Base-by-base conservation (phyloP, 164 flowering plant species). In the Dillenia suffruticosa region DNA sequence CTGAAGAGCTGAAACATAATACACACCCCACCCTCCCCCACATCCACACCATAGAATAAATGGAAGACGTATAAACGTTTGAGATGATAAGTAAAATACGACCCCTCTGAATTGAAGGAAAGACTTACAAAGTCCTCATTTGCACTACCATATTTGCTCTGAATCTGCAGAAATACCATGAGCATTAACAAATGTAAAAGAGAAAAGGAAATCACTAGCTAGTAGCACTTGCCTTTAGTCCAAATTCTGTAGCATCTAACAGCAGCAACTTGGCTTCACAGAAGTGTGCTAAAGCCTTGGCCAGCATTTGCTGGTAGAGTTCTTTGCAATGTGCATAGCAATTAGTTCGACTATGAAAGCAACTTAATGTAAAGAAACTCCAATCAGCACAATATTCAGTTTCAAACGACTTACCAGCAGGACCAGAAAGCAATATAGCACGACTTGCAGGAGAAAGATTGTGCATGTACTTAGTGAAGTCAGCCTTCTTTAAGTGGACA, bases 241-340 rank as follows among this genome's bases (percentile, higher is more conserved):
- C 83, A 69, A 95, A 90, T 69, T 95, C 92, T 12, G 83, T 84
- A 26, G 79, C 81, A 76, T 95, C 99, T 54, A 95, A 73, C 66
- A 95, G 68, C 67, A 95, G 78, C 76, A 95, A 66, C 80, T 90
- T 92, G 56, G 99, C 88, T 55, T 87, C 92, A 75, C 92, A 95
- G 69, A 63, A 87, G 73, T 88, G 90, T 8, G 97, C 96, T 61
- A 95, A 79, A 62, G 99, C 97, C 79, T 92, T 92, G 54, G 97
- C 97, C 70, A 95, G 96, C 93, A 84, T 82, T 87, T 95, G 97
- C 69, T 92, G 97, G 80, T 92, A 95, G 63, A 76, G 79, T 76
- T 92, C 99, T 95, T 69, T 64, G 75, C 64, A 57, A 62, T 5
- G 57, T 49, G 15, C 46, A 69, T 58, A 51, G 32, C 47, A 62